Evolutionary conservation across 371 early-diverging fungal species (phyloP), one percentile per base, ranked within the genome.

Genomic region (Syncephalastrum sp.): DNA sequence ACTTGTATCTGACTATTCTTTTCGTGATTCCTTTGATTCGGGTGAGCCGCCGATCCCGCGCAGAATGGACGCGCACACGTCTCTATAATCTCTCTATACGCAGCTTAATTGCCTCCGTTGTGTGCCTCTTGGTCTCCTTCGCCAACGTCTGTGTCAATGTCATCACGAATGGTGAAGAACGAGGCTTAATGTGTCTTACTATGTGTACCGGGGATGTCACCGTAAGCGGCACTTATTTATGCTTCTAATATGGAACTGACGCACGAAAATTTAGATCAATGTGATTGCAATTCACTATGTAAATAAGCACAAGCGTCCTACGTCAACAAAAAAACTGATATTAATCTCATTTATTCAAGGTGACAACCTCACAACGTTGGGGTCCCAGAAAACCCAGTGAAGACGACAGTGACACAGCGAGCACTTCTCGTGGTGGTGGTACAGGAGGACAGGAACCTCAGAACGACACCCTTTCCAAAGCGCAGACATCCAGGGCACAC

Each of bases 141-240:
- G 70, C 67, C 42, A 83, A 83, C 51, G 71, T 82, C 3, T 42
- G 77, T 5, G 58, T 67, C 3, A 59, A 82, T 5, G 76, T 81
- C 1, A 67, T 75, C 46, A 71, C 73, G 15, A 60, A 68, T 12
- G 82, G 84, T 5, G 64, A 72, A 50, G 72, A 82, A 54, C 69
- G 84, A 17, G 84, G 81, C 4, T 42, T 82, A 24, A 64, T 77
- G 23, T 82, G 83, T 52, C 54, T 82, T 6, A 75, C 75, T 3
- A 67, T 68, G 46, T 82, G 83, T 59, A 83, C 81, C 3, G 50
- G 77, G 6, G 82, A 83, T 62, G 81, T 83, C 15, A 83, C 84
- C 1, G 67, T 74, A 68, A 64, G 38, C 12, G 10, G 10, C 38
- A 12, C 38, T 10, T 33, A 33, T 33, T 4, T 29, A 6, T 2